A percentile compares a stretch with the other conserved stretches of the same genome.
Conservation (phyloP, 108 stramenopile genomes). For the Skeletonema grethae region DNA sequence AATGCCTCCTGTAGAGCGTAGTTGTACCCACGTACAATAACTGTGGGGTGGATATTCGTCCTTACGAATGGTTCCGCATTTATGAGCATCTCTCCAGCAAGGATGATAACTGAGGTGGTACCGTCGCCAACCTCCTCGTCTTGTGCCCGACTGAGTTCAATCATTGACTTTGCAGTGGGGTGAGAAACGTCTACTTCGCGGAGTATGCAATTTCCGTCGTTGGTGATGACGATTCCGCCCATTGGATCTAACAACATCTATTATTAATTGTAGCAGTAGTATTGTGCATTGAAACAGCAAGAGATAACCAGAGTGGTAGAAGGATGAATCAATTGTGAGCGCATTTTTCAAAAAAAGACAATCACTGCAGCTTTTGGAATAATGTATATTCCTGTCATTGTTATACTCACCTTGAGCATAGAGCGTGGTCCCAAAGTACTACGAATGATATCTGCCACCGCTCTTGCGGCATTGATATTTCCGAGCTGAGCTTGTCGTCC, state of each 20-base stretch:
- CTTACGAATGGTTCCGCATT: slow-evolving; percentile 96
- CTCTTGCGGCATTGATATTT: slow-evolving; percentile 96
- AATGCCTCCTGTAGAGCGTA: slow-evolving; percentile 93
- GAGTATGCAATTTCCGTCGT: slow-evolving; percentile 99
- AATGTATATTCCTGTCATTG: no score
- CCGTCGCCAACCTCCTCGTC: slow-evolving; percentile 99
- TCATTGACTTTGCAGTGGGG: slow-evolving; percentile 99
- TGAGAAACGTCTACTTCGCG: slow-evolving; percentile 99
- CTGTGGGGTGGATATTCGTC: slow-evolving; percentile 95
- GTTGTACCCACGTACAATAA: slow-evolving; percentile 95
- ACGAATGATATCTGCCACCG: slow-evolving; percentile 96
- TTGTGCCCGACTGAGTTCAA: slow-evolving; percentile 96
- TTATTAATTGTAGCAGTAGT: no score
- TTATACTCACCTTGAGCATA: slow-evolving; percentile 90
- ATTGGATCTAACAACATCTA: slow-evolving; percentile 98
- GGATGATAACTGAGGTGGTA: slow-evolving; percentile 99
- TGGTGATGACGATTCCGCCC: slow-evolving; percentile 99
- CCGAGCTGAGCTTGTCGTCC: slow-evolving; percentile 97
- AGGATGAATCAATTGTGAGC: neutral
- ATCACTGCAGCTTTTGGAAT: no score
- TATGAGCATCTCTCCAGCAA: slow-evolving; percentile 98
- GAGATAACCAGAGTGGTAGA: slow-evolving; percentile 7
- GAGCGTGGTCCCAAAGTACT: slow-evolving; percentile 97
- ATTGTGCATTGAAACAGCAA: slow-evolving; percentile 10
- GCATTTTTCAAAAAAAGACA: no score